Evolutionary conservation across 2,329 filamentous ascomycete genomes (phyloP), one percentile per base, ranked within the genome.

Genomic region (Zasmidium citrigriseum): DNA sequence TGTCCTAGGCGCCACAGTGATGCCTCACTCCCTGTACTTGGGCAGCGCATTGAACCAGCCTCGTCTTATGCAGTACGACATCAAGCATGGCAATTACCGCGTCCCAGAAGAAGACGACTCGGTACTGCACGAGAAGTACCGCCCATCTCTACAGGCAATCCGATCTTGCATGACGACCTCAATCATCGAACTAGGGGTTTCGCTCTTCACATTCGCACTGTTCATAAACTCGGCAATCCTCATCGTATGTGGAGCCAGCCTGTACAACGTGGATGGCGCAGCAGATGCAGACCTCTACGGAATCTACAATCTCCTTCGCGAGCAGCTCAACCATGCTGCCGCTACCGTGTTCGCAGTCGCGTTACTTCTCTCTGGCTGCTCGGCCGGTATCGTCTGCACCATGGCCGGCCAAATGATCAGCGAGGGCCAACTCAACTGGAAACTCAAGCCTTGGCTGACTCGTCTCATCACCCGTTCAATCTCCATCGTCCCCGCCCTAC

Each of bases 381-480:
- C 87, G 0, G 91, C 91, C 0, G 91, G 91, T 4, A 90, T 96
- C 34, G 88, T 96, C 2, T 96, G 91, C 76, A 96, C 92, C 1
- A 95, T 96, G 65, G 85, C 91, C 0, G 91, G 91, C 0, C 91
- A 96, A 73, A 95, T 96, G 87, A 88, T 96, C 21, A 88, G 86
- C 62, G 91, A 96, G 72, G 91, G 91, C 5, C 90, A 91, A 60
- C 73, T 96, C 46, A 85, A 86, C 48, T 92, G 90, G 89, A 85
- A 77, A 4, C 75, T 93, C 27, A 81, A 81, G 60, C 91, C 91
- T 0, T 96, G 91, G 91, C 68, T 93, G 10, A 87, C 91, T 2
- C 83, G 91, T 11, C 81, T 96, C 3, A 75, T 93, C 51, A 96
- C 91, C 0, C 84, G 91, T 23, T 85, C 83, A 51, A 90, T 96